Evolutionary conservation across 768 basidiomycete species (phyloP).

Genomic region (Suillus variegatus): DNA sequence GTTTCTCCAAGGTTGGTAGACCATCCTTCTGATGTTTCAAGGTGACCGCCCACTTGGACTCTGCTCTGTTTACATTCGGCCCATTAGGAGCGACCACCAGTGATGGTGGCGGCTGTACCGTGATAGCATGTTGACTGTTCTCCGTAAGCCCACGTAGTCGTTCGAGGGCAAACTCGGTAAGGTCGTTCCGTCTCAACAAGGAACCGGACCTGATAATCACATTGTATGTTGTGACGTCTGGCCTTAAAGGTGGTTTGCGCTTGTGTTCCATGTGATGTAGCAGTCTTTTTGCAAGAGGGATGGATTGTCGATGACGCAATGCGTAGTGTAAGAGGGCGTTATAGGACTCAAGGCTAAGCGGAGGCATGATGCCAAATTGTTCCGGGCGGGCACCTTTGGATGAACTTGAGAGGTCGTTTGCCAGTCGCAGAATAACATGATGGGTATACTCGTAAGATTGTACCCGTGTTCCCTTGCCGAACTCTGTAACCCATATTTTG

Average conservation of each 20-base stretch:
- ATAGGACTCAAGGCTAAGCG: constrained; percentile 45
- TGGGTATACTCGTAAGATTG: constrained; percentile 52
- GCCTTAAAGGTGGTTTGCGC: constrained; percentile 43
- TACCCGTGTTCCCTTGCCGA: constrained; percentile 25
- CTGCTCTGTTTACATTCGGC: background rate
- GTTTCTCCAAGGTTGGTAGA: background rate
- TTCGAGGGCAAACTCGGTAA: constrained; percentile 41
- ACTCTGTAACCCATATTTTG: constrained; percentile 39
- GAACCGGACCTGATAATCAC: constrained; percentile 58
- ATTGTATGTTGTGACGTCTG: constrained; percentile 55
- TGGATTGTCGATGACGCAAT: constrained; percentile 58
- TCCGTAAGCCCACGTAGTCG: constrained; percentile 30
- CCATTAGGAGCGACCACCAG: background rate
- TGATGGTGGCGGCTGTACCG: constrained; percentile 15
- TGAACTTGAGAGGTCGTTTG: constrained; percentile 20
- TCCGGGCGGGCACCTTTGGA: background rate
- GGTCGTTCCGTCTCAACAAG: constrained; percentile 45
- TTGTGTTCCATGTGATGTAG: constrained; percentile 55
- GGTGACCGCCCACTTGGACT: constrained; percentile 1
- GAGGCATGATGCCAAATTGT: constrained; percentile 27
- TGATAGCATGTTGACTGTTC: constrained; percentile 27
- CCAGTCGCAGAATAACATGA: constrained; percentile 44
- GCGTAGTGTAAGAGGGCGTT: constrained; percentile 69
- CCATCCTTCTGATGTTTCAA: background rate
- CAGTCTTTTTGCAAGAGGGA: constrained; percentile 46